Base-by-base conservation (phyloP, 495 filamentous ascomycete genomes). In the Neurospora hispaniola region DNA sequence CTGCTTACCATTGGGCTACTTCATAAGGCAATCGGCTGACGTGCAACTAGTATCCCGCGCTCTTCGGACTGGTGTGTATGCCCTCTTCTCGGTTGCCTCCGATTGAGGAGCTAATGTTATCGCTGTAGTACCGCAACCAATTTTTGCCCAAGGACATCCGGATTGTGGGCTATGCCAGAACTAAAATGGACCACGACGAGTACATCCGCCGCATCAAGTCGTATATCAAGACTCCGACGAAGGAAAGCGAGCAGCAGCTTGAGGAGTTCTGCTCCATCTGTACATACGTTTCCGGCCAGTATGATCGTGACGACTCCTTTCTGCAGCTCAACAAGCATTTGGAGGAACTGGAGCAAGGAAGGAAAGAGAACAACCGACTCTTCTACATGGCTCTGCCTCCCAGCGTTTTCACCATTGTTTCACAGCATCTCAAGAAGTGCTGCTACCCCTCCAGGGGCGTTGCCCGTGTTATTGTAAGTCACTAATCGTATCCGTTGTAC, bases 381-480 rank as follows among this genome's bases (percentile, higher is more conserved):
- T 99, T 98, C 85, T 99, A 99, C 87, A 99, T 99, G 96, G 96
- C 96, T 3, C 86, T 99, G 31, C 96, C 96, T 2, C 96, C 96
- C 9, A 97, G 93, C 81, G 96, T 99, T 77, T 99, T 99, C 86
- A 98, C 91, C 69, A 92, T 94, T 41, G 96, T 99, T 74, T 98
- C 94, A 14, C 92, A 99, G 76, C 94, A 98, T 82, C 84, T 99
- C 76, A 98, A 97, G 89, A 91, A 90, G 81, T 96, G 93, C 84
- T 97, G 94, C 88, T 99, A 98, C 80, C 96, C 96, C 40, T 86
- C 88, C 76, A 90, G 84, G 48, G 96, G 96, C 71, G 91, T 99
- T 80, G 90, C 95, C 69, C 90, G 96, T 72, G 91, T 99, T 79
- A 97, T 99, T 81, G 96, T 97, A 82, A 78, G 89, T 82, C 48